Evolutionary conservation across 371 early-diverging fungal species (phyloP).

Genomic region (Mucor plumbeus): DNA sequence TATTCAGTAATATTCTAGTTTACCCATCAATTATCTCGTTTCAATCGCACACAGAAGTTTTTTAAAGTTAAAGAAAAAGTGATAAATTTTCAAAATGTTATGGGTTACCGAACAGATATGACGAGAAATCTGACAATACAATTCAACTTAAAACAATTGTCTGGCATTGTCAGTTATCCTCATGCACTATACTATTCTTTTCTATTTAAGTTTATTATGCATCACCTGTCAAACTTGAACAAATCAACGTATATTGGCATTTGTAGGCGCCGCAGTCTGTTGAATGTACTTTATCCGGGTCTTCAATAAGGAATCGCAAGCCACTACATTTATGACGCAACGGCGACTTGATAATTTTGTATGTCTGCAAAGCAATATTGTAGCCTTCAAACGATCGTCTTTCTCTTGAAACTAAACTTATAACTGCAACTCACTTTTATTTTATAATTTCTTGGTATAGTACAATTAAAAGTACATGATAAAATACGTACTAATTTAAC

Average conservation of each 20-base stretch:
- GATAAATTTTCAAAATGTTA: too few species aligned
- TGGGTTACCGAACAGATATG: too few species aligned
- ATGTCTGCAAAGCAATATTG: background rate
- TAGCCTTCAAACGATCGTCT: background rate
- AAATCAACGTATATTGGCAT: background rate
- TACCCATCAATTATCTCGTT: too few species aligned
- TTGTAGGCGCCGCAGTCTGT: background rate
- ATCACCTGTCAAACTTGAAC: background rate
- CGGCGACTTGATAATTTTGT: background rate
- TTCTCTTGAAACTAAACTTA: background rate
- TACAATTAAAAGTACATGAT: background rate
- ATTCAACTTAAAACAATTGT: too few species aligned
- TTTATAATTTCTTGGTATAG: constrained; percentile 8
- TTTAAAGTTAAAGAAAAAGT: too few species aligned
- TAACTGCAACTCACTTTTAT: constrained; percentile 1
- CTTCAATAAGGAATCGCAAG: background rate
- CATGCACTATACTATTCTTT: too few species aligned
- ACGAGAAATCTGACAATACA: too few species aligned
- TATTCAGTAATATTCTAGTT: too few species aligned
- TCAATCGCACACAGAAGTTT: too few species aligned
- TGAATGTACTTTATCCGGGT: background rate
- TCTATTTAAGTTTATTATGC: background rate
- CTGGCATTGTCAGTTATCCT: too few species aligned
- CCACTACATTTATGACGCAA: constrained; percentile 14
- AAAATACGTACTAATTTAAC: background rate